These are phyloP conservation scores for Apiospora arundinis DNA, from an alignment of 2,329 filamentous ascomycete genomes.

Conservation along the genomic window DNA sequence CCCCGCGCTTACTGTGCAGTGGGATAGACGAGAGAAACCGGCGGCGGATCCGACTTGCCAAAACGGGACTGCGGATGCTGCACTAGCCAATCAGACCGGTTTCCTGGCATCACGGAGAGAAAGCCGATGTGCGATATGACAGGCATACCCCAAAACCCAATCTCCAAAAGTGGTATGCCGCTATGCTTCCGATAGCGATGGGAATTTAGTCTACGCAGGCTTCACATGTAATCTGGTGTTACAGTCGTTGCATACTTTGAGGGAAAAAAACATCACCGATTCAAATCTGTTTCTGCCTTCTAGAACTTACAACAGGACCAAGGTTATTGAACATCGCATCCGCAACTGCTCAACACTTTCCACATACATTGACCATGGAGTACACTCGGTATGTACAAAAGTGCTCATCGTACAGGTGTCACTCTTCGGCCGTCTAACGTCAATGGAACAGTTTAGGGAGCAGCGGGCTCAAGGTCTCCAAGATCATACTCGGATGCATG, in stretches of 20 bases:
- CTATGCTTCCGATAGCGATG: constrained; percentile 22
- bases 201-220: not conserved
- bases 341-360: too few species aligned
- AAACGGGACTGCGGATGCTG: not conserved
- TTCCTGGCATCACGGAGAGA: not conserved
- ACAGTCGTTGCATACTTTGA: not conserved
- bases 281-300: not conserved
- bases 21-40: not conserved
- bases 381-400: not conserved
- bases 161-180: constrained; percentile 1
- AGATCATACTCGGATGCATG: constrained; percentile 47
- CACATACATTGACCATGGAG: not conserved
- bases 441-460: constrained; percentile 36
- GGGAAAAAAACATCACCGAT: not conserved
- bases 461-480: constrained; percentile 49
- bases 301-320: not conserved
- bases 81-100: not conserved
- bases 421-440: not conserved
- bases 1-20: not conserved
- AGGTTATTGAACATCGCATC: not conserved
- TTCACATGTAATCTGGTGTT: not conserved
- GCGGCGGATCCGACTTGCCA: constrained; percentile 11
- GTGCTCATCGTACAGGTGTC: not conserved
- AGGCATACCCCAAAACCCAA: not conserved
- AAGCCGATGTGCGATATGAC: not conserved